Percentiles rank a stretch among this genome's conserved stretches.
Conservation (phyloP, 257 asterid species). For the Jasminum sambac region DNA sequence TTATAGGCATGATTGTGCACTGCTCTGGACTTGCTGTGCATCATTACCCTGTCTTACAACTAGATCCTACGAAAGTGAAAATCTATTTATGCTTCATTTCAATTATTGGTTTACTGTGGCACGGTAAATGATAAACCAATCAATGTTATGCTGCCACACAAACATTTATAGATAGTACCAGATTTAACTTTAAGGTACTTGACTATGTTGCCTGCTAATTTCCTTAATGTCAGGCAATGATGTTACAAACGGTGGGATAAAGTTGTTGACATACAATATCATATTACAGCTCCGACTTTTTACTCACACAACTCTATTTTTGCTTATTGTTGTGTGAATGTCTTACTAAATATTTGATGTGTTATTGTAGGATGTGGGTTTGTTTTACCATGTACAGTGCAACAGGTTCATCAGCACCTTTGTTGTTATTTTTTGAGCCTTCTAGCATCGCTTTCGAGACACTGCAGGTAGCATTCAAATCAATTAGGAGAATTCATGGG, state of each 20-base stretch:
- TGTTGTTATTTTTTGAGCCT: slow-evolving; percentile 92
- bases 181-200: background rate
- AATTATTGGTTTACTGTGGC: background rate
- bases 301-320: background rate
- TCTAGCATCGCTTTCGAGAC: slow-evolving; percentile 94
- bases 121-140: background rate
- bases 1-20: background rate
- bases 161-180: slow-evolving; percentile 6
- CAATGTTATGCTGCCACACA: background rate
- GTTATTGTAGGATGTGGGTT: slow-evolving; percentile 58
- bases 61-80: background rate
- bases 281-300: background rate
- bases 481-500: background rate
- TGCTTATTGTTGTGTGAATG: slow-evolving; percentile 5
- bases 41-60: background rate
- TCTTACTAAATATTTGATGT: slow-evolving; percentile 21
- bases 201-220: background rate
- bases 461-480: slow-evolving; percentile 58
- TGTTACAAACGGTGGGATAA: background rate
- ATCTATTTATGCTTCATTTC: background rate
- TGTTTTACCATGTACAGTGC: slow-evolving; percentile 54
- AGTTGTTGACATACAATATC: slow-evolving; percentile 1
- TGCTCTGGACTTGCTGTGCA: background rate
- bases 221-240: slow-evolving; percentile 18
- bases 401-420: slow-evolving; percentile 50